Percentiles rank a stretch among this genome's conserved stretches.
These are phyloP conservation scores for Bonia amplexicaulis DNA, from an alignment of 176 grass and related monocot genomes.

Conservation along the genomic window DNA sequence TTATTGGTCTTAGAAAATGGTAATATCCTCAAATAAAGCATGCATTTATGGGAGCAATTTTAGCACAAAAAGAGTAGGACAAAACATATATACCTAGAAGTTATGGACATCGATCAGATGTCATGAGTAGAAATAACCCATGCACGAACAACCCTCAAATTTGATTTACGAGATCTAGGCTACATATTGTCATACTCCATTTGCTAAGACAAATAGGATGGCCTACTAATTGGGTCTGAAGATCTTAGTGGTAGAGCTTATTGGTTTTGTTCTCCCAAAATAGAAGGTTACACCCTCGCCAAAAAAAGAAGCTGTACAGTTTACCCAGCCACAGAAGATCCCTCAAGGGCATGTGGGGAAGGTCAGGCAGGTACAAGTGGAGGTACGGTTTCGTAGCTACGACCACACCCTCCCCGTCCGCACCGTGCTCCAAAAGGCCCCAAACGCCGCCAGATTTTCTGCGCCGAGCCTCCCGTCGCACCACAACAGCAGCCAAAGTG, in stretches of 20 bases:
- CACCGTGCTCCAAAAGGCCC: neutral
- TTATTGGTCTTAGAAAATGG: neutral
- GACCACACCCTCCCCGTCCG: neutral
- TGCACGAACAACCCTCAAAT: neutral
- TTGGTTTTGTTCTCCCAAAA: neutral
- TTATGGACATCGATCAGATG: neutral
- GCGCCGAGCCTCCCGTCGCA: neutral
- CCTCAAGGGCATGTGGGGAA: neutral
- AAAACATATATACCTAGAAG: neutral
- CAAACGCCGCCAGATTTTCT: neutral
- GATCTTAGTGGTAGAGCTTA: neutral
- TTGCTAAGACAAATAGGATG: neutral
- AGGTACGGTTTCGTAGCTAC: conserved; percentile 49
- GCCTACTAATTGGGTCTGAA: neutral
- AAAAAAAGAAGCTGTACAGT: neutral
- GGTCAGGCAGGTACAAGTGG: conserved; percentile 14
- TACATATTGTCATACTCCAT: neutral
- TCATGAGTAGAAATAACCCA: neutral
- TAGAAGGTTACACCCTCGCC: neutral
- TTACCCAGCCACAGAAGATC: neutral
- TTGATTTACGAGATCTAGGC: neutral
- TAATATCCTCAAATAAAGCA: neutral
- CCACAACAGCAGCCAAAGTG: neutral
- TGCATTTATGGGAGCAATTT: neutral
- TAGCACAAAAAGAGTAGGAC: neutral